A percentile compares a stretch with the other conserved stretches of the same genome.
phyloP scores from a whole-genome alignment of 805 yeast genomes.

The Kluyveromyces nonfermentans region DNA sequence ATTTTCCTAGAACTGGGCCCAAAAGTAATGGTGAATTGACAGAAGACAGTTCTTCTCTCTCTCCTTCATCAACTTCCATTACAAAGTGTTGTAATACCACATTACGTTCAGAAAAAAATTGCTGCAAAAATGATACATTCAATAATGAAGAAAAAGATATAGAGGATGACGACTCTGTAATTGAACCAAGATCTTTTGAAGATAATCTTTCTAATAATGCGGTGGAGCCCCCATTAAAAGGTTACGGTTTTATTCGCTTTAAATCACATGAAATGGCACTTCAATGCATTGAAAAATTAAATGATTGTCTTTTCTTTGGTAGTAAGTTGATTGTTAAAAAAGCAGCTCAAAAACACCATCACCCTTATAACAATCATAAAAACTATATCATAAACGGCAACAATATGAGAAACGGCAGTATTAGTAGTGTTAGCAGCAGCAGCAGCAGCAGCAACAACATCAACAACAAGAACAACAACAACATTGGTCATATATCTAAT shows the following conservation, averaged over 20 bases:
- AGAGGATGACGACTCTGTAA: conserved; percentile 6
- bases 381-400: conserved; percentile 1
- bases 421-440: background rate
- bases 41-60: background rate
- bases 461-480: conserved; percentile 1
- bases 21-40: conserved; percentile 9
- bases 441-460: background rate
- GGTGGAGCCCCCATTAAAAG: conserved; percentile 23
- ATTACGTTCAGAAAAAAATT: background rate
- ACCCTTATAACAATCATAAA: conserved; percentile 7
- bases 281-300: conserved; percentile 39
- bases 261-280: conserved; percentile 40
- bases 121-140: background rate
- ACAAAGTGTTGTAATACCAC: background rate
- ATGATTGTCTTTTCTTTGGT: conserved; percentile 33
- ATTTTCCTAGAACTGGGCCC: conserved; percentile 22
- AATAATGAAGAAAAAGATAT: too few relatives aligned
- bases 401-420: background rate
- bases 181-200: conserved; percentile 5
- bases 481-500: background rate
- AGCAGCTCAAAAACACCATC: conserved; percentile 26
- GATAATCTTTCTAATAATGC: conserved; percentile 7
- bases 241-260: conserved; percentile 49
- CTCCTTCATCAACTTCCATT: background rate
- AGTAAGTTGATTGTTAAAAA: conserved; percentile 28